A percentile compares a stretch with the other conserved stretches of the same genome.
phyloP scores from a whole-genome alignment of 148 eudicot genomes.

The Fagopyrum homotropicum region DNA sequence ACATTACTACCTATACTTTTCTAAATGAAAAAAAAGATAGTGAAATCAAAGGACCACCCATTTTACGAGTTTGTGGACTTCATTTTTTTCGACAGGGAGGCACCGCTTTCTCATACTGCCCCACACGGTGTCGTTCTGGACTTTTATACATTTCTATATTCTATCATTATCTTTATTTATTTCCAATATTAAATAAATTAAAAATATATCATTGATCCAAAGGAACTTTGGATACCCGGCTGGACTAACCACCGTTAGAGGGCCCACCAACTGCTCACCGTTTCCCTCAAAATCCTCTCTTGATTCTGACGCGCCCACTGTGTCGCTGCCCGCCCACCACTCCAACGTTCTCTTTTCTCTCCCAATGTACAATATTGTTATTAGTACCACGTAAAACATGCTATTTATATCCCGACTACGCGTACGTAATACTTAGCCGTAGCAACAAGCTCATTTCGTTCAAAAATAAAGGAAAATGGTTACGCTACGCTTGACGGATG shows the following conservation, averaged over 20 bases:
- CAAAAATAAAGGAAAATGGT: too few species aligned
- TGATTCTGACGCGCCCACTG: slow-evolving; percentile 3
- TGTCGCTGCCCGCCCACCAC: neutral
- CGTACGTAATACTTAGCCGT: too few species aligned
- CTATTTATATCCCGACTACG: too few species aligned
- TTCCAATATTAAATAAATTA: neutral
- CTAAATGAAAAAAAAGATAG: too few species aligned
- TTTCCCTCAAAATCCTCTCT: neutral
- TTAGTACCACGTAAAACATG: too few species aligned
- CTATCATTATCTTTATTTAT: neutral
- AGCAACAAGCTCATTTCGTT: too few species aligned
- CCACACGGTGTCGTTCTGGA: slow-evolving; percentile 11
- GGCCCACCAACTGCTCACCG: slow-evolving; percentile 13
- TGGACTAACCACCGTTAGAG: slow-evolving; percentile 5
- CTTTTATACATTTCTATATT: neutral
- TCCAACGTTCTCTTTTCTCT: neutral
- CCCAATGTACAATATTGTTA: too few species aligned
- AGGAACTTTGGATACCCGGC: neutral
- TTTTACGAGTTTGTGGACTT: neutral
- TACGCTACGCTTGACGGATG: too few species aligned
- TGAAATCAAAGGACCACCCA: neutral
- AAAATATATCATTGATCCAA: neutral
- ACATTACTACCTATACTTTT: too few species aligned
- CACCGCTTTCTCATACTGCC: neutral
- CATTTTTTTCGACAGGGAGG: neutral